These are phyloP conservation scores for Guadua angustifolia DNA, from an alignment of 176 grass and related monocot species.

Conservation along the genomic window DNA sequence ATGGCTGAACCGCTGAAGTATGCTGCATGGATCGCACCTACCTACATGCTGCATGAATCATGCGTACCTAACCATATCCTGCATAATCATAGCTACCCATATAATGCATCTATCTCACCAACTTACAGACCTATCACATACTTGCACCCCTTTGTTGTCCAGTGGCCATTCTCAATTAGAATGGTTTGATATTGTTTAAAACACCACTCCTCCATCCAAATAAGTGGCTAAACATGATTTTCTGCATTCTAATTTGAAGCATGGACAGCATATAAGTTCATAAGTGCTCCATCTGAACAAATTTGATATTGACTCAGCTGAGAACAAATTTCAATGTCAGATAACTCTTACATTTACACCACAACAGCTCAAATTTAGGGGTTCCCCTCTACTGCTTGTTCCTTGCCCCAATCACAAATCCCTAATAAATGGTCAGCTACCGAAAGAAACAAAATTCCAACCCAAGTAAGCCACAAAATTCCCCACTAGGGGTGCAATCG, in stretches of 20 bases:
- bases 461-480: background rate
- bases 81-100: background rate
- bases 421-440: background rate
- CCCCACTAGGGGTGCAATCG: too few species aligned
- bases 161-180: background rate
- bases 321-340: background rate
- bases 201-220: background rate
- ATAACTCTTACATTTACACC: background rate
- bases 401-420: background rate
- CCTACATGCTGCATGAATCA: background rate
- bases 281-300: background rate
- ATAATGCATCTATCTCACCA: background rate
- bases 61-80: background rate
- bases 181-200: background rate
- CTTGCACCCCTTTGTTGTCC: too few species aligned
- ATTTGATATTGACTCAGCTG: background rate
- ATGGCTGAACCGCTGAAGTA: background rate
- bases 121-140: background rate
- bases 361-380: background rate
- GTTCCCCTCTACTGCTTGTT: background rate
- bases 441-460: background rate
- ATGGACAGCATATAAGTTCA: background rate
- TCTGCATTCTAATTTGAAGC: background rate
- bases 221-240: conserved; percentile 5
- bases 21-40: background rate